These are phyloP conservation scores for Tolypocladium guangdongense DNA, from an alignment of 2,329 filamentous ascomycete species.

Conservation along the genomic window DNA sequence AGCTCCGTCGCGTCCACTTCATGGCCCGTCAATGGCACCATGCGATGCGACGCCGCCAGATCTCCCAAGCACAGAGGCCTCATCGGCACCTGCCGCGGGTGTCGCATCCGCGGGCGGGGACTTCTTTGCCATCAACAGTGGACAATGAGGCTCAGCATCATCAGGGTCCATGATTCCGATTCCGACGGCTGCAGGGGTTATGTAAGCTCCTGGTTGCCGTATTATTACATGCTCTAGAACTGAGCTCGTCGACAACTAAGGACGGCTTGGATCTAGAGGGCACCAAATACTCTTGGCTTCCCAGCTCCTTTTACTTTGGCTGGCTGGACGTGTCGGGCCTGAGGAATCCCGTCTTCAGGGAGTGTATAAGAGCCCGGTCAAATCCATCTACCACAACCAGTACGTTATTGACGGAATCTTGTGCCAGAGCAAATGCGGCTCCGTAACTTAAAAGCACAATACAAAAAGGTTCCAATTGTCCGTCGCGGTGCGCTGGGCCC, in stretches of 20 bases:
- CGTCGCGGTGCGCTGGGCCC: not conserved
- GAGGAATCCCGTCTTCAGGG: slow-evolving; percentile 25
- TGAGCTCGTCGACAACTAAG: too few relatives aligned
- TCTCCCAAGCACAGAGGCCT: too few relatives aligned
- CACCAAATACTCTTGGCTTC: slow-evolving; percentile 40
- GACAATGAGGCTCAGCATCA: not conserved
- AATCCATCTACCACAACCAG: slow-evolving; percentile 35
- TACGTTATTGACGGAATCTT: slow-evolving; percentile 28
- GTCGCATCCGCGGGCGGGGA: too few relatives aligned
- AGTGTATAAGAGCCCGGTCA: slow-evolving; percentile 24
- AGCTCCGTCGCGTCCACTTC: not conserved
- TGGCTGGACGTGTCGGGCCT: slow-evolving; percentile 31
- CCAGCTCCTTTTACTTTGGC: slow-evolving; percentile 25
- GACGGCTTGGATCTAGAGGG: slow-evolving; percentile 47
- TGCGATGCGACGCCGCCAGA: not conserved
- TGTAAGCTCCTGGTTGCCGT: too few relatives aligned
- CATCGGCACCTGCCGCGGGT: too few relatives aligned
- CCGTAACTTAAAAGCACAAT: too few relatives aligned
- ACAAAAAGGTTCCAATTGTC: too few relatives aligned
- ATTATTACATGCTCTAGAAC: too few relatives aligned
- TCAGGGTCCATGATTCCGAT: not conserved
- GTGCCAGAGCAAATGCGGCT: slow-evolving; percentile 22
- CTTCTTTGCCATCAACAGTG: too few relatives aligned
- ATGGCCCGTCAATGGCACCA: not conserved
- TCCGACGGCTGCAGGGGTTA: too few relatives aligned